These are phyloP conservation scores for Suhomyces bokatorum DNA, from an alignment of 1,139 yeast genomes.

Conservation along the genomic window DNA sequence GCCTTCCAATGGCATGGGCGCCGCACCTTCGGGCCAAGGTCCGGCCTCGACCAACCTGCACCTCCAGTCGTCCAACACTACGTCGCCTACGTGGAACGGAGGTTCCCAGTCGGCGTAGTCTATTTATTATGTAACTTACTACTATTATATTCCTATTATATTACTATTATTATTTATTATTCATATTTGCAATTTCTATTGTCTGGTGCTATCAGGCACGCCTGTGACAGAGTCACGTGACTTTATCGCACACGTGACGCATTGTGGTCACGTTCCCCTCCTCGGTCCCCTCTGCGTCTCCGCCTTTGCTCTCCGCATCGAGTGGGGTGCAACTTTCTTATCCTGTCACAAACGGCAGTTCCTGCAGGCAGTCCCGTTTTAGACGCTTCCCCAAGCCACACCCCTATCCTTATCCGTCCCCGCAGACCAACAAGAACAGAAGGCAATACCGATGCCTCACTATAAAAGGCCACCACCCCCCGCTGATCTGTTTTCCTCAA, in stretches of 20 bases:
- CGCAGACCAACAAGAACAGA: not conserved
- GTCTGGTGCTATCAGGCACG: too few species aligned
- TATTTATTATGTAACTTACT: constrained; percentile 3
- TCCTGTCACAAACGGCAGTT: not conserved
- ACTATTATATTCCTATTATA: not conserved
- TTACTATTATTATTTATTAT: too few species aligned
- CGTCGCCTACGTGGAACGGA: constrained; percentile 3
- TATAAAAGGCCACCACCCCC: constrained; percentile 1
- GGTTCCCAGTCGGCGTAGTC: constrained; percentile 1
- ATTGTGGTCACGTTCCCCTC: too few species aligned
- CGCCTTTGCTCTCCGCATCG: not conserved
- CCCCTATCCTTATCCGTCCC: constrained; percentile 6
- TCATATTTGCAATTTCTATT: too few species aligned
- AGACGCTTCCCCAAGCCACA: constrained; percentile 2
- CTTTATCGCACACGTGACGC: too few species aligned
- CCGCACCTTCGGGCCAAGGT: too few species aligned
- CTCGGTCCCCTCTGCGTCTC: not conserved
- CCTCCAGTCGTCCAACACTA: not conserved
- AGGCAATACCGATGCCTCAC: not conserved
- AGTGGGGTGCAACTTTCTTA: not conserved
- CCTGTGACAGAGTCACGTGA: too few species aligned
- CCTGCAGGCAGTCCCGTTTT: not conserved
- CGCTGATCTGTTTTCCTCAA: not conserved
- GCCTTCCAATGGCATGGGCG: not conserved
- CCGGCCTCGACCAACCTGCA: not conserved